Evolutionary conservation across 2,329 filamentous ascomycete genomes (phyloP), one percentile per base, ranked within the genome.

Genomic region (Hypoxylon sp.): DNA sequence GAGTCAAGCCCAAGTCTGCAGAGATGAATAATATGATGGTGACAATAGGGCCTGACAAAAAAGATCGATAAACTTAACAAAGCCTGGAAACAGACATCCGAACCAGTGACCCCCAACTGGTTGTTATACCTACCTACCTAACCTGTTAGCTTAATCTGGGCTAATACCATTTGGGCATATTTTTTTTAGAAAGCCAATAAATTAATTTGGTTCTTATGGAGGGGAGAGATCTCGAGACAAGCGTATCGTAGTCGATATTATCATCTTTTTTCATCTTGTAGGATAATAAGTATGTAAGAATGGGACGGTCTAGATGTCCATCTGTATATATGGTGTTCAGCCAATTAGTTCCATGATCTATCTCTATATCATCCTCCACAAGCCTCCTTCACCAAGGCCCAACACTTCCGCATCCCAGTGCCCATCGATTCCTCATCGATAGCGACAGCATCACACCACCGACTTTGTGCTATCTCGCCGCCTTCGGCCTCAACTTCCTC

Each of bases 341-440:
- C 2, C 5, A 38, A 41, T 41, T 5, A 43, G 2, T 43, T n/a
- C 9, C 28, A 30, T 30, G 6, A n/a, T 5, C 34, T 36, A 36
- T n/a, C 13, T 36, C 34, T 36, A 14, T 36, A 45, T 72, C 49
- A 72, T 19, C 64, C 53, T 11, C 60, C 60, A 43, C 65, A 65
- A 5, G 60, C 72, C 13, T 75, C 73, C 56, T 75, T 78, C 9
- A 81, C 79, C 13, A 87, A 74, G 1, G 80, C 75, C 85, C 86
- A 88, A 73, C 86, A 88, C 71, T 86, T 87, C 38, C 83, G 80
- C 86, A 88, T 88, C 0, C 86, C 86, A 0, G 86, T 87, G 0
- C 86, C 86, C 86, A 88, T 88, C 0, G 85, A 85, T 72, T 85
- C 84, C 1, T 71, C 73, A 1, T 87, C 85, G 0, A 86, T 19